Evolutionary conservation across 257 asterid species (phyloP).

Genomic region (Solanum megistacrolobum): DNA sequence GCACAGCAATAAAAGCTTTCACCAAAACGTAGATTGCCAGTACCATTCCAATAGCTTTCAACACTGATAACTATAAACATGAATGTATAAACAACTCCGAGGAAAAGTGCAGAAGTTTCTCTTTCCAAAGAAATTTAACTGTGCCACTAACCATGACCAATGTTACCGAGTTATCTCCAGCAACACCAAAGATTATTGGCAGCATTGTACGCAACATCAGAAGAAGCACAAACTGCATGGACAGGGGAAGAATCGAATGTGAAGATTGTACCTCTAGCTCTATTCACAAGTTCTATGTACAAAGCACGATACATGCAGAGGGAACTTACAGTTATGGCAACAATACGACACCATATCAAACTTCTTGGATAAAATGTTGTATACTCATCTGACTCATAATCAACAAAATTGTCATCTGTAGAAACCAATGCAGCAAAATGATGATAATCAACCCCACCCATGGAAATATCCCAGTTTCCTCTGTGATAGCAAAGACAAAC

Average conservation of each 20-base stretch:
- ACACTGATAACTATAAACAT: neutral
- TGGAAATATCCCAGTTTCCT: slow-evolving; percentile 68
- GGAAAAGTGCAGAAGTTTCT: neutral
- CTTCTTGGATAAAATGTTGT: slow-evolving; percentile 36
- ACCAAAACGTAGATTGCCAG: neutral
- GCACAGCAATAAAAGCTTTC: neutral
- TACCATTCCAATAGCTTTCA: neutral
- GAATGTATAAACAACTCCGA: neutral
- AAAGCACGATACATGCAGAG: neutral
- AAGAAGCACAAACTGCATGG: slow-evolving; percentile 50
- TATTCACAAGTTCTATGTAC: neutral
- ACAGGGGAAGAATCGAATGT: neutral
- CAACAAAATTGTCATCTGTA: slow-evolving; percentile 19
- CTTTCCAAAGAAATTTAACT: neutral
- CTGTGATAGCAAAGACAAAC: slow-evolving; percentile 14
- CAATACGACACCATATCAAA: slow-evolving; percentile 55
- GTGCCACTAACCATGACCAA: slow-evolving; percentile 30
- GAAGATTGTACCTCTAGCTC: neutral
- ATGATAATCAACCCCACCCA: slow-evolving; percentile 39
- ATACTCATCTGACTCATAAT: slow-evolving; percentile 32
- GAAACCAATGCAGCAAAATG: slow-evolving; percentile 37
- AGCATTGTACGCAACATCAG: slow-evolving; percentile 56
- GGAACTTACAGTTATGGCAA: slow-evolving; percentile 53
- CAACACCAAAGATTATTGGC: slow-evolving; percentile 37
- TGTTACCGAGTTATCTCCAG: slow-evolving; percentile 40